Evolutionary conservation across 1,284 basidiomycete species (phyloP).

Genomic region (Phellinidium pouzarii): DNA sequence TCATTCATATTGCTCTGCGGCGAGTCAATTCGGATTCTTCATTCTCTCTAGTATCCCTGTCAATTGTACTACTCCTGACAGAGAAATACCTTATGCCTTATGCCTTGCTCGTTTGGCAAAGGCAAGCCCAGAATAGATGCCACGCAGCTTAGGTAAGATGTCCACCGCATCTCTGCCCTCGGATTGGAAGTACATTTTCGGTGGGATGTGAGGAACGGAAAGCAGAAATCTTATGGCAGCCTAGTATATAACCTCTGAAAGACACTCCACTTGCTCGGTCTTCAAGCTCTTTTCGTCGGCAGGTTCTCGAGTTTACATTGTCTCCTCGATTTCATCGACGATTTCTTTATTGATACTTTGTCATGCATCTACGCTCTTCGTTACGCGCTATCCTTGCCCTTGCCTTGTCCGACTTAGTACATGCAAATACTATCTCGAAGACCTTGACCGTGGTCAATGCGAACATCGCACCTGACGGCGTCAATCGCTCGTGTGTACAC

Average conservation of each 20-base stretch:
- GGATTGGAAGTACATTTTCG: not conserved
- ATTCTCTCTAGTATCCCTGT: too few species aligned
- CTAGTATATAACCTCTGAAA: not conserved
- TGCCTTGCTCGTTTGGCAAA: too few species aligned
- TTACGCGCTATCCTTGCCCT: not conserved
- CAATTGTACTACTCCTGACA: too few species aligned
- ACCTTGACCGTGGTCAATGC: conserved; percentile 10
- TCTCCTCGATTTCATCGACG: not conserved
- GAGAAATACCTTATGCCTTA: too few species aligned
- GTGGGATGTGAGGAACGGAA: not conserved
- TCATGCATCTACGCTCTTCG: not conserved
- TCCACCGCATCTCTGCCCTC: not conserved
- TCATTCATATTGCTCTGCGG: too few species aligned
- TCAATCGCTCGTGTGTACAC: conserved; percentile 14
- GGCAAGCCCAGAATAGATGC: too few species aligned
- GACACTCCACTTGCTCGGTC: not conserved
- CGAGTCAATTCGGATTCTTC: too few species aligned
- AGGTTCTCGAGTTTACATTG: not conserved
- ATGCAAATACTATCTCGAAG: not conserved
- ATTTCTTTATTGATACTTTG: not conserved
- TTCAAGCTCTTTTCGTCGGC: not conserved
- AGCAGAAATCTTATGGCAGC: not conserved
- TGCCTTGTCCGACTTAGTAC: not conserved
- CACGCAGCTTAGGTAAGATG: too few species aligned
- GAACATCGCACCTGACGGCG: conserved; percentile 15